Conservation (phyloP, 306 rosid genomes). For the Begonia peltatifolia region DNA sequence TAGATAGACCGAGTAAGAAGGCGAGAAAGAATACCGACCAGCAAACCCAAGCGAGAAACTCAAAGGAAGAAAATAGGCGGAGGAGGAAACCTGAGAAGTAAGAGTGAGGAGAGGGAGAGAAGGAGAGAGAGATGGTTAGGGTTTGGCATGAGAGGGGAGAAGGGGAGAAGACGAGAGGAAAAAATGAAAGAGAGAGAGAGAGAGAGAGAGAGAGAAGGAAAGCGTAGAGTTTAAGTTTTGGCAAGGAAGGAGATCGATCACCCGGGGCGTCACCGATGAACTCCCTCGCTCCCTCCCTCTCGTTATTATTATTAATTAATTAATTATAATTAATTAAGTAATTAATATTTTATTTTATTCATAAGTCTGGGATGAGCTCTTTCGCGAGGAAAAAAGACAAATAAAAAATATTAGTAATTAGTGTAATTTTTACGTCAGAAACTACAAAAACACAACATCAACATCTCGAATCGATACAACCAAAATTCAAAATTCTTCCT, state of each 20-base stretch:
- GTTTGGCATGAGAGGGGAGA: too few relatives aligned
- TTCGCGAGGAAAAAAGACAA: not conserved
- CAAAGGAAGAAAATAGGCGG: not conserved
- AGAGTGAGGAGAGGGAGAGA: constrained; percentile 14
- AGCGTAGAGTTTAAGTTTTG: constrained; percentile 3
- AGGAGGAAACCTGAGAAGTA: constrained; percentile 10
- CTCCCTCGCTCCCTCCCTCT: not conserved
- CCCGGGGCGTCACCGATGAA: too few relatives aligned
- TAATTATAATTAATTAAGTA: too few relatives aligned
- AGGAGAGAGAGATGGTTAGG: constrained; percentile 4
- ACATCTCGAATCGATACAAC: not conserved
- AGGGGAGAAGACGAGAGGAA: too few relatives aligned
- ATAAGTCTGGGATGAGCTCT: not conserved
- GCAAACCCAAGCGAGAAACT: not conserved
- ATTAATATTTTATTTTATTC: too few relatives aligned
- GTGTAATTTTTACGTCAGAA: too few relatives aligned
- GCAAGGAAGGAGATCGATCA: too few relatives aligned
- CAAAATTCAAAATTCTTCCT: not conserved
- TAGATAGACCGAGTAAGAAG: not conserved
- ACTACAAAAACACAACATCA: too few relatives aligned
- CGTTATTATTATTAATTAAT: too few relatives aligned
- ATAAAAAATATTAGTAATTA: too few relatives aligned
- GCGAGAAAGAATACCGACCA: not conserved
- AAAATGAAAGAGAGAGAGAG: not conserved
- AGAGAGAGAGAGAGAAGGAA: not conserved